Evolutionary conservation across 2,329 filamentous ascomycete species (phyloP).

Genomic region (Verticillium nonalfalfae): DNA sequence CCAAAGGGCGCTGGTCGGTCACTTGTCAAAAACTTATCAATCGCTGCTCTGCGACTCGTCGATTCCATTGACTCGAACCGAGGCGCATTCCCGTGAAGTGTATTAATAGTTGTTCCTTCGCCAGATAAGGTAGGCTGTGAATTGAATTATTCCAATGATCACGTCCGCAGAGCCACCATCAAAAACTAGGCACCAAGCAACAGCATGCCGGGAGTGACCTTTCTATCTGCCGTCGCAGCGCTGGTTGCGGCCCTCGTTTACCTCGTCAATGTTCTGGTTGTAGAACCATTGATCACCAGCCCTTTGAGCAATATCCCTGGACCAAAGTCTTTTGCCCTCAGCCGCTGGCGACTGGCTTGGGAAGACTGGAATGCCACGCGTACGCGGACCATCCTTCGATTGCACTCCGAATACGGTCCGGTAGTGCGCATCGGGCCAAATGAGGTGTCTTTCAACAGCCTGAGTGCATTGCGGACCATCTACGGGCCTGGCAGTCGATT

Average conservation of each 20-base stretch:
- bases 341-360: slow-evolving; percentile 36
- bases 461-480: slow-evolving; percentile 42
- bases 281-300: background rate
- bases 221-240: background rate
- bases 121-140: too few species aligned
- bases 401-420: slow-evolving; percentile 39
- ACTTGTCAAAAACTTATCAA: too few species aligned
- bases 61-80: too few species aligned
- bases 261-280: background rate
- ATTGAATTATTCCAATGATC: too few species aligned
- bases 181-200: too few species aligned
- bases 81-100: too few species aligned
- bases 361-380: slow-evolving; percentile 31
- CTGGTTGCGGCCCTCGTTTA: background rate
- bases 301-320: slow-evolving; percentile 23
- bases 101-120: too few species aligned
- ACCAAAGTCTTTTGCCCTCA: slow-evolving; percentile 29
- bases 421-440: slow-evolving; percentile 40
- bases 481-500: slow-evolving; percentile 47
- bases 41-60: too few species aligned
- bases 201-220: background rate
- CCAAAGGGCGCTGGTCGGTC: too few species aligned
- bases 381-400: slow-evolving; percentile 29
- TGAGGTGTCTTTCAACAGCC: slow-evolving; percentile 33
- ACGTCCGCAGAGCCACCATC: too few species aligned